phyloP scores from a whole-genome alignment of 176 grass and related monocot genomes.

The Paspalum notatum region DNA sequence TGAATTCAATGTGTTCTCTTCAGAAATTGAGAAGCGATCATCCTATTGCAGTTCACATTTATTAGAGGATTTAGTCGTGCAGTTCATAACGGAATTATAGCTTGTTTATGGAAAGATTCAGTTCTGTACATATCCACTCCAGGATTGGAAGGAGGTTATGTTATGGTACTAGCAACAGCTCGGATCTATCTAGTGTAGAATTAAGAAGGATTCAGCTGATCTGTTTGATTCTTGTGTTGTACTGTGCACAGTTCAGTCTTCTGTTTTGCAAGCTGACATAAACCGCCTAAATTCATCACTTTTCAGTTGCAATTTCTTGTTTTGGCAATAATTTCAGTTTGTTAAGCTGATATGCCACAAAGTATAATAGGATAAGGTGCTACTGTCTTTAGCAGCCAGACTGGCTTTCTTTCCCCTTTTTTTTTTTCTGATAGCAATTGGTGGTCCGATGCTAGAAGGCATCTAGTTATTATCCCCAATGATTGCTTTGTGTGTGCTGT shows the following conservation, averaged over 20 bases:
- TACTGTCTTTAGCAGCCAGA: neutral
- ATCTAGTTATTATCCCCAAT: constrained; percentile 20
- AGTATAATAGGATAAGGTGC: constrained; percentile 29
- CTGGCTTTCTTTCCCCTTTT: neutral
- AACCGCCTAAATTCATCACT: constrained; percentile 1
- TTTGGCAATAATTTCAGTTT: constrained; percentile 13
- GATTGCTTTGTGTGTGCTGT: neutral
- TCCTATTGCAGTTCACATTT: constrained; percentile 6
- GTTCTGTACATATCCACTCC: neutral
- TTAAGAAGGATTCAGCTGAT: neutral
- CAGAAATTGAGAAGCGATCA: neutral
- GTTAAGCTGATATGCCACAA: constrained; percentile 20
- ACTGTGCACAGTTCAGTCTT: constrained; percentile 11
- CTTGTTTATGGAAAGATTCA: constrained; percentile 25
- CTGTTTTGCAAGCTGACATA: constrained; percentile 19
- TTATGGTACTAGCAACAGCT: neutral
- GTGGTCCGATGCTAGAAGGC: neutral
- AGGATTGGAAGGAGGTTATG: constrained; percentile 5
- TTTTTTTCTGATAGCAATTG: neutral
- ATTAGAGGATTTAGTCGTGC: neutral
- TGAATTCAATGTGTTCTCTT: constrained; percentile 19
- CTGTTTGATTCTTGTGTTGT: neutral
- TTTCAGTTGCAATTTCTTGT: constrained; percentile 3
- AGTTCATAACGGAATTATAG: neutral
- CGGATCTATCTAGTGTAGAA: neutral